Conservation (phyloP, 352 stramenopile species). For the Pythium aristosporum region DNA sequence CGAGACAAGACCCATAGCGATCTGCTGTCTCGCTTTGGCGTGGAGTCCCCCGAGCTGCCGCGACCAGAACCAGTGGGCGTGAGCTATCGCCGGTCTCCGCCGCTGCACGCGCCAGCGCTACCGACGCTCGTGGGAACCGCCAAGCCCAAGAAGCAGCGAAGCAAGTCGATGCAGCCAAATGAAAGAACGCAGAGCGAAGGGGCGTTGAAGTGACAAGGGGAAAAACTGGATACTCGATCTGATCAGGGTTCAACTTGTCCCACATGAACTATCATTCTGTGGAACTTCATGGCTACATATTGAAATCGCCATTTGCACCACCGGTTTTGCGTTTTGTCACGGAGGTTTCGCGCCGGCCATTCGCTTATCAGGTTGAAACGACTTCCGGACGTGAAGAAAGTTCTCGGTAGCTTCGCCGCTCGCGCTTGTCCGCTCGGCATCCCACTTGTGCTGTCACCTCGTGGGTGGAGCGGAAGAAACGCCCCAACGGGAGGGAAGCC, state of each 20-base stretch:
- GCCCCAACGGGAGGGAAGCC: too few species aligned
- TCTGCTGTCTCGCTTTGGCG: slow-evolving; percentile 21
- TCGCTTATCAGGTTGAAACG: background rate
- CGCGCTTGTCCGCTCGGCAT: background rate
- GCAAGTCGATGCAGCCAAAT: slow-evolving; percentile 4
- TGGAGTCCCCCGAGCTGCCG: slow-evolving; percentile 2
- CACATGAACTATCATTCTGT: background rate
- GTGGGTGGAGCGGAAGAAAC: background rate
- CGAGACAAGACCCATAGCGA: slow-evolving; percentile 38
- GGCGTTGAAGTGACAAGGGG: background rate
- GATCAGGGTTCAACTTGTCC: background rate
- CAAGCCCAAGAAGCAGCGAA: slow-evolving; percentile 8
- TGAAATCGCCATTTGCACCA: too few species aligned
- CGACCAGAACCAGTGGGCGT: background rate
- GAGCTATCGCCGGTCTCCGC: slow-evolving; percentile 25
- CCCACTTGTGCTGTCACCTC: background rate
- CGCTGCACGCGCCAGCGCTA: slow-evolving; percentile 2
- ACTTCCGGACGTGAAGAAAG: background rate
- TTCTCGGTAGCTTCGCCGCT: slow-evolving; percentile 8
- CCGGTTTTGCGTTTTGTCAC: background rate
- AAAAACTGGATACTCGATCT: background rate
- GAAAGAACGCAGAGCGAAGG: background rate
- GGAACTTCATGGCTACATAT: slow-evolving; percentile 2
- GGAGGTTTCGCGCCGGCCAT: background rate
- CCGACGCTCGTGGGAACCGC: background rate